These are phyloP conservation scores for Monosporascus sp. DNA, from an alignment of 2,329 filamentous ascomycete species.

Conservation along the genomic window DNA sequence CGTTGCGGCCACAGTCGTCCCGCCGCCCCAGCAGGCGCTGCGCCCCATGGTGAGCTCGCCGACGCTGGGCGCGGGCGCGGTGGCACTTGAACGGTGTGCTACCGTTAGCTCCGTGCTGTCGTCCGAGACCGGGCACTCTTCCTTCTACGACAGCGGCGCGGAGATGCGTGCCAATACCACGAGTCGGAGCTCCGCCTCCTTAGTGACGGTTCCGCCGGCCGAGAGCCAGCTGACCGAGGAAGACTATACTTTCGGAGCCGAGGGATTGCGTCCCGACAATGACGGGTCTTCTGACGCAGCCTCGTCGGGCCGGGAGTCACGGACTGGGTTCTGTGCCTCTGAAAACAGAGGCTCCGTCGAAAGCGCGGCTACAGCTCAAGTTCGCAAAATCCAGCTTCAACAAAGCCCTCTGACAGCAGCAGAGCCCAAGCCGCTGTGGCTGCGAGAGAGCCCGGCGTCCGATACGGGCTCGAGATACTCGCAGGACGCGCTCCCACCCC, in stretches of 20 bases:
- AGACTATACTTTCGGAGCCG: background rate
- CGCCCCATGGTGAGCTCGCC: constrained; percentile 17
- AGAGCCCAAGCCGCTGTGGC: background rate
- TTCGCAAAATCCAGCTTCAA: no score
- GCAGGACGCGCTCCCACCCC: constrained; percentile 3
- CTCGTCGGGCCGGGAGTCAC: constrained; percentile 3
- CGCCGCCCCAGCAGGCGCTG: constrained; percentile 19
- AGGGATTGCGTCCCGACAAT: constrained; percentile 1
- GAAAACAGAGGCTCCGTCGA: background rate
- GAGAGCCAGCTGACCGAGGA: constrained; percentile 1
- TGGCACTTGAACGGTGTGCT: constrained; percentile 5
- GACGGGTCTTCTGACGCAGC: background rate
- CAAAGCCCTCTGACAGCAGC: background rate
- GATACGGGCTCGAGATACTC: constrained; percentile 10
- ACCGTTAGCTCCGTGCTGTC: constrained; percentile 16
- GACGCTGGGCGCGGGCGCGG: constrained; percentile 7
- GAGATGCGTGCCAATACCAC: constrained; percentile 6
- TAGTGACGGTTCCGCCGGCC: constrained; percentile 7
- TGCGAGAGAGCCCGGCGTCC: constrained; percentile 5
- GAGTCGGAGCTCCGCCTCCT: constrained; percentile 6
- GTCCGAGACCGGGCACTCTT: constrained; percentile 24
- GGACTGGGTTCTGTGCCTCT: constrained; percentile 4
- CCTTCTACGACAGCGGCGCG: constrained; percentile 24
- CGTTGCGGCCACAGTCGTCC: constrained; percentile 8
- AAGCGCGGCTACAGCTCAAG: background rate